A percentile compares a stretch with the other conserved stretches of the same genome.
Evolutionary conservation across 179 eudicot species (phyloP).

Genomic region (Monotropa hypopitys): DNA sequence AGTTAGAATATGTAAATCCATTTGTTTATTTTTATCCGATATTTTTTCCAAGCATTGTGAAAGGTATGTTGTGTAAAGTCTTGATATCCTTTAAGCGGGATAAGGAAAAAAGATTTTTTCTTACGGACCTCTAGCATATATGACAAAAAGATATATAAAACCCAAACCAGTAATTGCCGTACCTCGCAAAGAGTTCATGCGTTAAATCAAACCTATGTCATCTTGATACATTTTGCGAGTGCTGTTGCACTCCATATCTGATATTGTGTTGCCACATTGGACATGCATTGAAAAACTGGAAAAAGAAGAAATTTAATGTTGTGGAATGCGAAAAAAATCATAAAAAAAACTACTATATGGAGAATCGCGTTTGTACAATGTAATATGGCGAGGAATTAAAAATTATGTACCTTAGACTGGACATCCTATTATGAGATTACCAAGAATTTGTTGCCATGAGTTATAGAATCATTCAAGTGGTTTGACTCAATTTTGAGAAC

Average conservation of each 20-base stretch:
- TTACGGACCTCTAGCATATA: not conserved
- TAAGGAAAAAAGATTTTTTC: not conserved
- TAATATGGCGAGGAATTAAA: not conserved
- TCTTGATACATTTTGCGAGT: not conserved
- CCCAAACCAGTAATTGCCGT: not conserved
- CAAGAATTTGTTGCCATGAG: not conserved
- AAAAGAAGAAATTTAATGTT: not conserved
- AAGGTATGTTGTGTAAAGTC: not conserved
- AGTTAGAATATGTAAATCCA: too few relatives aligned
- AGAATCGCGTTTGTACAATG: not conserved
- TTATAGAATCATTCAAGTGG: not conserved
- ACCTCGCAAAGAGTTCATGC: not conserved
- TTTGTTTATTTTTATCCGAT: not conserved
- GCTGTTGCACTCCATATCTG: not conserved
- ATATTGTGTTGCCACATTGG: not conserved
- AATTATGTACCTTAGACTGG: too few relatives aligned
- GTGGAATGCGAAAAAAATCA: not conserved
- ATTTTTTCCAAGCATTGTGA: not conserved
- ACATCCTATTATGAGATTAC: not conserved
- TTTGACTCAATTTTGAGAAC: not conserved
- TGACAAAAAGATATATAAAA: not conserved
- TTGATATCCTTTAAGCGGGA: not conserved
- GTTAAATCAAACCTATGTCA: not conserved
- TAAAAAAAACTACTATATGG: not conserved
- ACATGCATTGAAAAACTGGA: not conserved